Conservation (phyloP, 2,329 filamentous ascomycete genomes). For the Nemania abortiva region DNA sequence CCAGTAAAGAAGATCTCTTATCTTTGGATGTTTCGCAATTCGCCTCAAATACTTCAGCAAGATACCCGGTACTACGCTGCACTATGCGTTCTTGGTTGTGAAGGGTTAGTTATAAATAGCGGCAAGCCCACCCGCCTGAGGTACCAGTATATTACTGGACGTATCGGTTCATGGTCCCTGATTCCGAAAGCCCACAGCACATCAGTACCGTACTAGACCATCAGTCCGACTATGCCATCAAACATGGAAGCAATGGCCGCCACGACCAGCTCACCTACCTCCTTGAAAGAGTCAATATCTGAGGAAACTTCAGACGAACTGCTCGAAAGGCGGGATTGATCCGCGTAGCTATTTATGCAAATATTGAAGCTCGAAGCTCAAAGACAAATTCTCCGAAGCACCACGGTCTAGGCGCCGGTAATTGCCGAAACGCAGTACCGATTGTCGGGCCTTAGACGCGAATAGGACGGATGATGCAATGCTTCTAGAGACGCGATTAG, state of each 20-base stretch:
- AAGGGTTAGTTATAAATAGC: slow-evolving; percentile 27
- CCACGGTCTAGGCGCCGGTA: background rate
- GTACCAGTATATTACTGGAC: background rate
- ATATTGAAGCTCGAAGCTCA: slow-evolving; percentile 11
- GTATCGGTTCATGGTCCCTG: slow-evolving; percentile 25
- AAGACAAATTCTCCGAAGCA: slow-evolving; percentile 11
- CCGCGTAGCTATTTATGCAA: slow-evolving; percentile 4
- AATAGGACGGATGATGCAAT: background rate
- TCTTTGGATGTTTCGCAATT: background rate
- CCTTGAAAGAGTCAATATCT: background rate
- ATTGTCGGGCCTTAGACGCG: slow-evolving; percentile 9
- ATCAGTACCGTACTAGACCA: background rate
- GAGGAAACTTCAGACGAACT: background rate
- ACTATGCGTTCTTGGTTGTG: background rate
- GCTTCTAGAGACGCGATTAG: background rate
- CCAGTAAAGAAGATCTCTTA: background rate
- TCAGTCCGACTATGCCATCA: background rate
- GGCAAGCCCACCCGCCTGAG: background rate
- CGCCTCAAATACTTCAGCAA: background rate
- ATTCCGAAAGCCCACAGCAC: slow-evolving; percentile 16
- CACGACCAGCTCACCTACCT: background rate
- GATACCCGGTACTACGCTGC: background rate
- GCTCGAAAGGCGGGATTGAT: background rate
- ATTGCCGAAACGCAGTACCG: slow-evolving; percentile 32
- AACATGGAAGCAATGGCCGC: background rate